Evolutionary conservation across 306 rosid species (phyloP).

Genomic region (Inga laurina): DNA sequence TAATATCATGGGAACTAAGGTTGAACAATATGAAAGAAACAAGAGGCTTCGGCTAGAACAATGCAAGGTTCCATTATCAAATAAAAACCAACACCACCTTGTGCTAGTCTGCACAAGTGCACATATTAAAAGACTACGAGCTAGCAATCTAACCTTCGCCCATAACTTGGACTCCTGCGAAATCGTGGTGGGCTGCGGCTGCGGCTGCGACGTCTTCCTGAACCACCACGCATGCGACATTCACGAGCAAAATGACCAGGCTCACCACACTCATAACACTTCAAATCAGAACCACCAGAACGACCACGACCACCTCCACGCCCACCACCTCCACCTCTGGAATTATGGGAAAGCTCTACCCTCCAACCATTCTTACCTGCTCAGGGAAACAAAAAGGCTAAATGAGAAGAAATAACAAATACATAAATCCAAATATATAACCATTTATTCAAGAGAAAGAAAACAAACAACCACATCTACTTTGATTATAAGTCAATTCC

Average conservation of each 20-base stretch:
- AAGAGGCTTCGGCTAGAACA: neutral
- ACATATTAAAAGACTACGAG: neutral
- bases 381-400: slow-evolving; percentile 14
- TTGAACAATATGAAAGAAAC: neutral
- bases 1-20: neutral
- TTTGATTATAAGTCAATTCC: neutral
- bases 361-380: slow-evolving; percentile 99
- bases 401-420: neutral
- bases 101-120: neutral
- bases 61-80: neutral
- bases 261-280: slow-evolving; percentile 98
- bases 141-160: slow-evolving; percentile 66
- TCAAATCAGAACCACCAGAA: slow-evolving; percentile 93
- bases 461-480: neutral
- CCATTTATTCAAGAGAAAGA: neutral
- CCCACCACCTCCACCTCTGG: slow-evolving; percentile 68
- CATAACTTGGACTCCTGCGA: slow-evolving; percentile 98
- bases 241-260: slow-evolving; percentile 99
- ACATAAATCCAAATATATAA: neutral
- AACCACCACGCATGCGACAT: slow-evolving; percentile 88
- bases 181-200: slow-evolving; percentile 94
- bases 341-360: slow-evolving; percentile 96
- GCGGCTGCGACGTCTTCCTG: slow-evolving; percentile 92
- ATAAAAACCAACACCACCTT: neutral
- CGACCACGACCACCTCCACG: slow-evolving; percentile 77